These are phyloP conservation scores for Durotheca rogersii DNA, from an alignment of 495 filamentous ascomycete species.

Conservation along the genomic window DNA sequence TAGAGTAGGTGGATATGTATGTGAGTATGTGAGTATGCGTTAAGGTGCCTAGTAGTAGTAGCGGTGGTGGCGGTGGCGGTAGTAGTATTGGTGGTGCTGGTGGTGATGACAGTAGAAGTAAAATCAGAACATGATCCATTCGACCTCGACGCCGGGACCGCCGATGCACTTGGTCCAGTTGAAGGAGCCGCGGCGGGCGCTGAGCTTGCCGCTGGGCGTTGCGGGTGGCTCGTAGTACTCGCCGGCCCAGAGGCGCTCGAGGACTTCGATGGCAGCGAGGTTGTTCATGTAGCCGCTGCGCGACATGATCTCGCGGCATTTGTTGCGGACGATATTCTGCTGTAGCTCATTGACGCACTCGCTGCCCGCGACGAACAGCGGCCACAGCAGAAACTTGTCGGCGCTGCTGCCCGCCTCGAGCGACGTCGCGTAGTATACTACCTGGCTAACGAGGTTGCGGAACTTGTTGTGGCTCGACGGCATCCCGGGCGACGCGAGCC, in stretches of 20 bases:
- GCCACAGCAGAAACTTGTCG: slow-evolving; percentile 93
- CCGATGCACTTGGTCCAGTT: slow-evolving; percentile 78
- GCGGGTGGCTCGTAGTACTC: slow-evolving; percentile 50
- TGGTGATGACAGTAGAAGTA: no score
- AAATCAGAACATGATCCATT: slow-evolving; percentile 80
- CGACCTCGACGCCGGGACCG: slow-evolving; percentile 64
- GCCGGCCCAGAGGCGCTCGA: slow-evolving; percentile 78
- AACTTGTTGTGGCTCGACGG: slow-evolving; percentile 77
- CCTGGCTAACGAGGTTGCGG: slow-evolving; percentile 76
- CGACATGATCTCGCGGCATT: slow-evolving; percentile 81
- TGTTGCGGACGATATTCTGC: slow-evolving; percentile 70
- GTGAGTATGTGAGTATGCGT: not conserved
- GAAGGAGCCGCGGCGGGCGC: slow-evolving; percentile 53
- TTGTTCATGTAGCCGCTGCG: slow-evolving; percentile 93
- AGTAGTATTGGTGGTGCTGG: no score
- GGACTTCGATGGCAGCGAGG: slow-evolving; percentile 75
- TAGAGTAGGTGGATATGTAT: slow-evolving; percentile 8
- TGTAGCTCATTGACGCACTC: slow-evolving; percentile 86
- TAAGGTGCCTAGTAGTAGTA: not conserved
- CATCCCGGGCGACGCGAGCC: slow-evolving; percentile 74
- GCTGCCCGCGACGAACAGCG: slow-evolving; percentile 85
- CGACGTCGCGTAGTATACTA: slow-evolving; percentile 76
- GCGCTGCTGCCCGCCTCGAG: slow-evolving; percentile 64
- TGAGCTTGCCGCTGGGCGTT: slow-evolving; percentile 35
- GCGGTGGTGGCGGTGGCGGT: no score